These are phyloP conservation scores for Pisolithus albus DNA, from an alignment of 768 basidiomycete genomes.

Conservation along the genomic window DNA sequence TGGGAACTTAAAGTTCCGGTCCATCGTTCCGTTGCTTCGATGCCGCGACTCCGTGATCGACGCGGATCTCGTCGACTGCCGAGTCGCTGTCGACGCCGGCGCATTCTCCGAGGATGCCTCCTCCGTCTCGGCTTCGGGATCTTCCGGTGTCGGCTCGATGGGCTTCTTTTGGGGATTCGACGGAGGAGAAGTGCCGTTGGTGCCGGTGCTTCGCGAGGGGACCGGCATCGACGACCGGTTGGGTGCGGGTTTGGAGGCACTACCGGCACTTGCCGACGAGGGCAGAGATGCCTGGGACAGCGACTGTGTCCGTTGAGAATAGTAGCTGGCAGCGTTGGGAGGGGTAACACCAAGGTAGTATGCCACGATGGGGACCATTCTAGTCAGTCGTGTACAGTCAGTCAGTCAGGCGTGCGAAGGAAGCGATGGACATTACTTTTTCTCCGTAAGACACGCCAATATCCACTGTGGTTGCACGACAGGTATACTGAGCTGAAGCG, in stretches of 20 bases:
- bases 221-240: slow-evolving; percentile 67
- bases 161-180: slow-evolving; percentile 23
- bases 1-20: slow-evolving; percentile 69
- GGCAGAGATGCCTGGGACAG: slow-evolving; percentile 65
- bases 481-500: slow-evolving; percentile 87
- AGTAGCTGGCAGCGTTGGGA: slow-evolving; percentile 35
- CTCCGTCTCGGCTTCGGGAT: slow-evolving; percentile 29
- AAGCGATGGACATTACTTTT: slow-evolving; percentile 49
- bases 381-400: slow-evolving; percentile 19
- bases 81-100: slow-evolving; percentile 1
- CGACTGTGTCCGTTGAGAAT: slow-evolving; percentile 53
- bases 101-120: slow-evolving; percentile 12
- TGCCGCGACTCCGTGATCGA: slow-evolving; percentile 20
- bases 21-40: slow-evolving; percentile 69
- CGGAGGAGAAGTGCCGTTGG: slow-evolving; percentile 39
- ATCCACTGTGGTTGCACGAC: slow-evolving; percentile 96
- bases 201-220: slow-evolving; percentile 35
- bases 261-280: slow-evolving; percentile 31
- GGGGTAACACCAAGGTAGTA: slow-evolving; percentile 76
- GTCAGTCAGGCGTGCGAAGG: not conserved
- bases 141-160: slow-evolving; percentile 51
- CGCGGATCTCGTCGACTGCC: slow-evolving; percentile 16
- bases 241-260: slow-evolving; percentile 29
- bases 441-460: slow-evolving; percentile 78
- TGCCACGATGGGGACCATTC: slow-evolving; percentile 81